Base-by-base conservation (phyloP, 2,329 filamentous ascomycete genomes). In the Fusarium kyushuense region DNA sequence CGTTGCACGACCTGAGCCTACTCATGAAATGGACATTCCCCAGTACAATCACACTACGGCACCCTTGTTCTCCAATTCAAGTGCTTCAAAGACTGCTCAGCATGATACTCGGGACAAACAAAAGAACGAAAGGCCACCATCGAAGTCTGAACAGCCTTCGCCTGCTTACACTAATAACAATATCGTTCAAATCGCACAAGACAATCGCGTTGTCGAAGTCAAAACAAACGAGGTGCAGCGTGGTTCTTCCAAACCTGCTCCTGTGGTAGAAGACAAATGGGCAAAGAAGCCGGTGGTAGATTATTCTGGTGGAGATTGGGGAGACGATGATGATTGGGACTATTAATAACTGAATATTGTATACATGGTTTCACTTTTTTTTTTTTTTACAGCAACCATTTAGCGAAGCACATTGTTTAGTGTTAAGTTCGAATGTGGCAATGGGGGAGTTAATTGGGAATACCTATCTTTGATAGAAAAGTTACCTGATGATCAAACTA, bases 261-360 rank as follows among this genome's bases (percentile, higher is more conserved):
- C 56, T 6, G 30, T 43, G 13, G 49, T 40, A 7, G 58, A 72
- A 23, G 69, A 74, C 6, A 73, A 73, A 30, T 73, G 71, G 71
- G 65, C 71, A 46, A 72, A 73, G 54, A 73, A 73, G 25, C 62
- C 67, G 13, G 58, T 58, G 19, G 64, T 63, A 25, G 71, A 73
- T 36, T 73, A 73, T 49, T 73, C 71, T 47, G 71, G 71, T 12
- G 71, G 71, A 32, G 71, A 71, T 27, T 73, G 71, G 71, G 71
- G 71, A 38, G 71, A 72, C 14, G 71, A 74, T 3, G 72, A 74
- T 36, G 72, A 74, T 21, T 74, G 72, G 72, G 56, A 69, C 21
- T 74, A 74, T 57, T 74, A 46, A 63, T 42, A n/a, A 41, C 17
- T 36, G 23, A 23, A 53, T 29, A 36, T 38, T 65, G 36, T 58